These are phyloP conservation scores for Tagetes erecta DNA, from an alignment of 129 eudicot species.

Conservation along the genomic window DNA sequence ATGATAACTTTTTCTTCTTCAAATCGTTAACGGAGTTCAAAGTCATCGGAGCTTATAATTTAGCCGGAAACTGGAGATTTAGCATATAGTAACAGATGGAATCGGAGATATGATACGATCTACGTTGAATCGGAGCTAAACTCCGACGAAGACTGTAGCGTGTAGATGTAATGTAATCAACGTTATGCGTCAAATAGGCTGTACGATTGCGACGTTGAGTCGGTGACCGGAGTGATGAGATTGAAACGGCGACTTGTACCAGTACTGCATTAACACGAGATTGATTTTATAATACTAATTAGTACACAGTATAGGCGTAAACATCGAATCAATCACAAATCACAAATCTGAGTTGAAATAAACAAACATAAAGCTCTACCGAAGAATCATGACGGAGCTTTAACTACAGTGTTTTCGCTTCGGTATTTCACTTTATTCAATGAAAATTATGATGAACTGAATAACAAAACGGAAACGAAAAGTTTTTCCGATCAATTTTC, in stretches of 20 bases:
- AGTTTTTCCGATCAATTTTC: constrained; percentile 30
- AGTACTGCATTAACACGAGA: constrained; percentile 30
- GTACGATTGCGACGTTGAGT: constrained; percentile 33
- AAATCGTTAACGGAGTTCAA: constrained; percentile 24
- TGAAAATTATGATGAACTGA: not conserved
- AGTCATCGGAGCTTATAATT: constrained; percentile 33
- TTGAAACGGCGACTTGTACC: constrained; percentile 18
- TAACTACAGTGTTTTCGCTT: constrained; percentile 28
- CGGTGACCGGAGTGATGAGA: constrained; percentile 25
- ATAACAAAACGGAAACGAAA: constrained; percentile 27
- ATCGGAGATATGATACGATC: not conserved
- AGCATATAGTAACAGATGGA: constrained; percentile 24
- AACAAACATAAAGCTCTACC: constrained; percentile 20
- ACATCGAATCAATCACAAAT: constrained; percentile 49
- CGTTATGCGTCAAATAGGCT: constrained; percentile 19
- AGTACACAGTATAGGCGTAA: constrained; percentile 34
- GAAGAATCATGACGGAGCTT: constrained; percentile 36
- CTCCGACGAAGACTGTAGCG: not conserved
- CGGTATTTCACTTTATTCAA: constrained; percentile 27
- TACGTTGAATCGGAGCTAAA: constrained; percentile 19
- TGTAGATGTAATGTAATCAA: not conserved
- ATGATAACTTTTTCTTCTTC: constrained; percentile 21
- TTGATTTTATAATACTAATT: constrained; percentile 24
- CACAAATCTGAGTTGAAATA: constrained; percentile 20
- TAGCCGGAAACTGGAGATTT: constrained; percentile 34